Evolutionary conservation across 257 asterid genomes (phyloP), one percentile per base, ranked within the genome.

Genomic region (Lavandula angustifolia): DNA sequence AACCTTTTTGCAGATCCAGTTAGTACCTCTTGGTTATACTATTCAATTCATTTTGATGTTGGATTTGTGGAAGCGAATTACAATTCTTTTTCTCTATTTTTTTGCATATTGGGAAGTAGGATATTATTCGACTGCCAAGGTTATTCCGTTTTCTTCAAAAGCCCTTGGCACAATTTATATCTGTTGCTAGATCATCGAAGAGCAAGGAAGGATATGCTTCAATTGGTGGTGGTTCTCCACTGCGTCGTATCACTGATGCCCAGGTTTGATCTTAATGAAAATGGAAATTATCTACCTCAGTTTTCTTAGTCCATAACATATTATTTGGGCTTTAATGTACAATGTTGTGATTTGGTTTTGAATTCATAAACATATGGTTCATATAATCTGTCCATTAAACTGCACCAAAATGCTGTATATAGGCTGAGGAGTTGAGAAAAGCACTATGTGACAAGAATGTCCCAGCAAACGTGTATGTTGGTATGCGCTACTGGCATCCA

Each of bases 401-500:
- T 64, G 35, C 65, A 42, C 60, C 33, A 50, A 51, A 68, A 76
- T 75, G 48, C 47, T 62, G 50, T 69, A 17, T 73, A 54, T 76
- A 94, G 99, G 99, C 99, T 65, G 95, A 82, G 77, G 97, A 85
- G 66, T 77, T 94, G 79, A 80, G 86, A 64, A 89, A 89, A 71
- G 88, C 97, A 41, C 86, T 94, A 12, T 77, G 49, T 13, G 80
- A 54, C 60, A 90, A 90, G 82, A 73, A 86, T 69, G 85, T 90
- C 52, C 97, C 95, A 4, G 97, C 96, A 55, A 86, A 86, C 68
- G 97, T 94, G 74, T 90, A 90, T 57, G 97, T 90, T 50, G 99
- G 96, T 33, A 94, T 94, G 99, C 96, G 96, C 52, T 90, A 94
- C 79, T 94, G 97, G 99, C 99, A 94, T 79, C 99, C 99, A 59